A percentile compares a stretch with the other conserved stretches of the same genome.
These are phyloP conservation scores for Atkinsonella hypoxylon DNA, from an alignment of 2,329 filamentous ascomycete species.

Conservation along the genomic window DNA sequence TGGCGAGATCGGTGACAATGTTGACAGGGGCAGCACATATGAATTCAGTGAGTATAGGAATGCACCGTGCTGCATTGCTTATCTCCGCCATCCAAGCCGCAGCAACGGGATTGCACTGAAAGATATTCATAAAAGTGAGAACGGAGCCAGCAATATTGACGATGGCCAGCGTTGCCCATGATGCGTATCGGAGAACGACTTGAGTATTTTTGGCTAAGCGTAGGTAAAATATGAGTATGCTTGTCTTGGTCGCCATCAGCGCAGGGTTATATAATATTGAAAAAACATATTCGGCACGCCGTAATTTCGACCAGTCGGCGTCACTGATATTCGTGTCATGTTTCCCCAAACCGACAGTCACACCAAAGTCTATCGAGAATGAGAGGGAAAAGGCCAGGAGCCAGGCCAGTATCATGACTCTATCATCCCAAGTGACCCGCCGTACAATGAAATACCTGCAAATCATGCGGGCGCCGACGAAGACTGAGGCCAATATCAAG, in stretches of 20 bases:
- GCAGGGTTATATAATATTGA: slow-evolving; percentile 68
- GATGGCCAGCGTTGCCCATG: slow-evolving; percentile 63
- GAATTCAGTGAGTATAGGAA: slow-evolving; percentile 49
- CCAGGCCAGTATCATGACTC: slow-evolving; percentile 73
- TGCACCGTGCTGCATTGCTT: slow-evolving; percentile 29
- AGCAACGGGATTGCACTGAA: slow-evolving; percentile 68
- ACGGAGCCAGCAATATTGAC: slow-evolving; percentile 71
- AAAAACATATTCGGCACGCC: slow-evolving; percentile 51
- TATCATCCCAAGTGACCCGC: slow-evolving; percentile 64
- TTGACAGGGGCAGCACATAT: slow-evolving; percentile 78
- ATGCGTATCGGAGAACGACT: slow-evolving; percentile 65
- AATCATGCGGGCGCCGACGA: slow-evolving; percentile 62
- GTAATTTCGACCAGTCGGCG: slow-evolving; percentile 37
- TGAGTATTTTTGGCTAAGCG: slow-evolving; percentile 68
- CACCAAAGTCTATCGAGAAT: slow-evolving; percentile 53
- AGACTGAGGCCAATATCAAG: slow-evolving; percentile 57
- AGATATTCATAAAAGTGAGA: slow-evolving; percentile 75
- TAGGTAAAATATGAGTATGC: slow-evolving; percentile 85
- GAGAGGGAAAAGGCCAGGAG: slow-evolving; percentile 54
- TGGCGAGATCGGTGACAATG: slow-evolving; percentile 80
- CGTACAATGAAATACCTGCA: slow-evolving; percentile 64
- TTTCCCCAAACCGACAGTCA: slow-evolving; percentile 53
- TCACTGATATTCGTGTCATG: slow-evolving; percentile 48
- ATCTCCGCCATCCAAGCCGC: slow-evolving; percentile 48
- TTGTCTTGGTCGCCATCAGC: slow-evolving; percentile 83